Conservation (phyloP, 768 basidiomycete species). For the Boletus tomentosulus region DNA sequence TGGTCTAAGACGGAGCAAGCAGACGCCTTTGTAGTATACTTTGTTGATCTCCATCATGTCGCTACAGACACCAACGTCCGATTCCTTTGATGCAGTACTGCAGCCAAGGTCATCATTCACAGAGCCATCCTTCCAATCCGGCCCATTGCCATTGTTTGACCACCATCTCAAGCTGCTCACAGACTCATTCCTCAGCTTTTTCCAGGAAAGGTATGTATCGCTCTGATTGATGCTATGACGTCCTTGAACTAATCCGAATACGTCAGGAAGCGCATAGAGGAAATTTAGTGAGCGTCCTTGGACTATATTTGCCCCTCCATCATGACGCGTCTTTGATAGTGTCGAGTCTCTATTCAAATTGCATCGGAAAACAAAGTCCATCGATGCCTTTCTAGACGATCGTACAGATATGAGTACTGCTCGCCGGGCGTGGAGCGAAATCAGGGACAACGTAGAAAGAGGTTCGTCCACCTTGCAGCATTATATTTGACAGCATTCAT, state of each 20-base stretch:
- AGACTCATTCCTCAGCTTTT: constrained; percentile 77
- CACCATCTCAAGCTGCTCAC: constrained; percentile 61
- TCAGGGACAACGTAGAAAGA: constrained; percentile 81
- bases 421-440: constrained; percentile 76
- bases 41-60: constrained; percentile 17
- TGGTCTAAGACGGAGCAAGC: not conserved
- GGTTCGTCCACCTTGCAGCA: constrained; percentile 38
- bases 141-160: constrained; percentile 70
- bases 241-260: constrained; percentile 15
- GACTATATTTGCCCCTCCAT: not conserved
- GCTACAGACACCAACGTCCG: constrained; percentile 10
- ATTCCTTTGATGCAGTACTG: constrained; percentile 20
- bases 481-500: not conserved
- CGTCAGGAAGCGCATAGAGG: constrained; percentile 76
- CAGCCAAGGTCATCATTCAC: constrained; percentile 24
- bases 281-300: constrained; percentile 59
- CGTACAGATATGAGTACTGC: constrained; percentile 60
- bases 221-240: constrained; percentile 13
- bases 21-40: not conserved
- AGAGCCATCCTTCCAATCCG: constrained; percentile 32
- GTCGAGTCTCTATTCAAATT: constrained; percentile 71
- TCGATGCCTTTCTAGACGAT: constrained; percentile 72
- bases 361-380: constrained; percentile 64
- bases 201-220: constrained; percentile 69
- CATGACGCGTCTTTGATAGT: constrained; percentile 35